These are phyloP conservation scores for Corynespora cassiicola DNA, from an alignment of 2,329 filamentous ascomycete species.

Conservation along the genomic window DNA sequence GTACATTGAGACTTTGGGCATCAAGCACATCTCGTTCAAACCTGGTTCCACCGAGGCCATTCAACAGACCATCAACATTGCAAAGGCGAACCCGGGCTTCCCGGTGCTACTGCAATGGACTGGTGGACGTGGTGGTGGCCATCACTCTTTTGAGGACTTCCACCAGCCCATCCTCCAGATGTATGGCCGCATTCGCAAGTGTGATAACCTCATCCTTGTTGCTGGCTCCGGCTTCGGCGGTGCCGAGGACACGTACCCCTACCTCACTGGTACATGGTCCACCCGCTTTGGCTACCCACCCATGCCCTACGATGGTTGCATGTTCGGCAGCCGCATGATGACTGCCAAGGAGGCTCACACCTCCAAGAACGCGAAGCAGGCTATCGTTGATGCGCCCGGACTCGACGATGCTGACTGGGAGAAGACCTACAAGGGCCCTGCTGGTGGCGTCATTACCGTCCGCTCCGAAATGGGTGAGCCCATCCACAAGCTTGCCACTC, in stretches of 20 bases:
- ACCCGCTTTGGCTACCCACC: slow-evolving; percentile 49
- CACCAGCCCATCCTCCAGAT: slow-evolving; percentile 56
- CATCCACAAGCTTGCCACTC: slow-evolving; percentile 97
- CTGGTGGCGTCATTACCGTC: slow-evolving; percentile 94
- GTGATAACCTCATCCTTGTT: slow-evolving; percentile 54
- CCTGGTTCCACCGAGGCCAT: slow-evolving; percentile 55
- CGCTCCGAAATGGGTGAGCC: slow-evolving; percentile 99
- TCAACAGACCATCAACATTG: slow-evolving; percentile 55
- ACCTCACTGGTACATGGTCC: slow-evolving; percentile 55
- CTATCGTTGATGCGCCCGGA: slow-evolving; percentile 52
- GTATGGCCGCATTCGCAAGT: slow-evolving; percentile 53
- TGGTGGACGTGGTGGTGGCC: slow-evolving; percentile 57
- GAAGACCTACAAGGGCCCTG: slow-evolving; percentile 67
- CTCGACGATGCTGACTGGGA: slow-evolving; percentile 54
- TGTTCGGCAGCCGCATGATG: slow-evolving; percentile 57
- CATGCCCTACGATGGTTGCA: slow-evolving; percentile 57
- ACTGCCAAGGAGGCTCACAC: slow-evolving; percentile 55
- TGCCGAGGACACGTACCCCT: slow-evolving; percentile 55
- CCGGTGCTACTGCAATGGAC: slow-evolving; percentile 58
- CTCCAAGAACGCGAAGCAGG: slow-evolving; percentile 51
- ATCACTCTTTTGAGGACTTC: slow-evolving; percentile 59
- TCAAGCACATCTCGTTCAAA: slow-evolving; percentile 58
- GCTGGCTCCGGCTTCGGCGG: slow-evolving; percentile 57
- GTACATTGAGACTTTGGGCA: slow-evolving; percentile 64
- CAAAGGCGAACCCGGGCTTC: slow-evolving; percentile 53